Evolutionary conservation across 2,329 filamentous ascomycete species (phyloP).

Genomic region (Sporothrix inflata): DNA sequence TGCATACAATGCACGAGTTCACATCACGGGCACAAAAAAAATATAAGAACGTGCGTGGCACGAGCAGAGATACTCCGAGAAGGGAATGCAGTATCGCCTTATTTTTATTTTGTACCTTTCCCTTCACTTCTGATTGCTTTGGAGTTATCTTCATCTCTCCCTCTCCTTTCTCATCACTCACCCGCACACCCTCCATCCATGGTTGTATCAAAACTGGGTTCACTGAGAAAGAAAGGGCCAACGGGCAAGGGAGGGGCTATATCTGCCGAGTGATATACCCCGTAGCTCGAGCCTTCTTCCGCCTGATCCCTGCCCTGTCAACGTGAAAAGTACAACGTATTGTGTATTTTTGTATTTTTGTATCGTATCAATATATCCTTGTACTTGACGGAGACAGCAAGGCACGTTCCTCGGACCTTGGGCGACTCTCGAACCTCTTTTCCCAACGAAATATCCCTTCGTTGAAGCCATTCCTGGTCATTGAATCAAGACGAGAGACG

Average conservation of each 20-base stretch:
- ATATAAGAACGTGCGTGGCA: neutral
- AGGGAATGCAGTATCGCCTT: neutral
- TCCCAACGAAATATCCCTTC: neutral
- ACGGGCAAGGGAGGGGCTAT: conserved; percentile 13
- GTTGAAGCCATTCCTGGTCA: neutral
- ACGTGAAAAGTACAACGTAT: neutral
- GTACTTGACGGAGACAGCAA: neutral
- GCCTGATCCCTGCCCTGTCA: neutral
- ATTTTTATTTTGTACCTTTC: neutral
- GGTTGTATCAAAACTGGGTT: conserved; percentile 26
- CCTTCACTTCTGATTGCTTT: neutral
- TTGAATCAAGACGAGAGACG: neutral
- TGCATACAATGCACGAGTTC: neutral
- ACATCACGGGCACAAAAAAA: no score
- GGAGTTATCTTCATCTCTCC: neutral
- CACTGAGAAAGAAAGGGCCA: neutral
- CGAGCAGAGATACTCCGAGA: neutral
- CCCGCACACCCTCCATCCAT: conserved; percentile 4
- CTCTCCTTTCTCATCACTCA: neutral
- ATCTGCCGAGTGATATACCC: conserved; percentile 23
- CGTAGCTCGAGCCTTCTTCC: conserved; percentile 5
- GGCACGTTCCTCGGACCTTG: neutral
- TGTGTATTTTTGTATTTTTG: neutral
- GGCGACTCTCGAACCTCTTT: neutral
- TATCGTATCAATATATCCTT: neutral